A percentile compares a stretch with the other conserved stretches of the same genome.
These are phyloP conservation scores for Tympanopsis confertula DNA, from an alignment of 2,329 filamentous ascomycete genomes.

Conservation along the genomic window DNA sequence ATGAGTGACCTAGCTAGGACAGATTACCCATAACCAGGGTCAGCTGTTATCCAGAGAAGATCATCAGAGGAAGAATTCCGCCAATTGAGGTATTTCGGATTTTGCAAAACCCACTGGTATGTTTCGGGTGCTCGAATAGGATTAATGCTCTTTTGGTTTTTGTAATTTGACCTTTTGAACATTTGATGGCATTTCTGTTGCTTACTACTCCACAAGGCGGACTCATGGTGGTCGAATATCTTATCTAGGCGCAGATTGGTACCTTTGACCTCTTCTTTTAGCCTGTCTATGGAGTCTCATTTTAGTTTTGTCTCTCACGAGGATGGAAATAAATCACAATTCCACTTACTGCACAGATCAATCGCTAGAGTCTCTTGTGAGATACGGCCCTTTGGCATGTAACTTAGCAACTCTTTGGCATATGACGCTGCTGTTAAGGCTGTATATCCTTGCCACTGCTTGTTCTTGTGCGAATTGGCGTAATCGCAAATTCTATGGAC, in stretches of 20 bases:
- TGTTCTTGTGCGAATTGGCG: neutral
- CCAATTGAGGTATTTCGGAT: slow-evolving; percentile 14
- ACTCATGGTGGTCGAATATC: slow-evolving; percentile 5
- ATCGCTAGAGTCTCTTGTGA: neutral
- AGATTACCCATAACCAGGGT: slow-evolving; percentile 26
- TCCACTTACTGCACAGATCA: neutral
- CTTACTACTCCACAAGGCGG: neutral
- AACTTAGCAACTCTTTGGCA: neutral
- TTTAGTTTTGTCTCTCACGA: too few species aligned
- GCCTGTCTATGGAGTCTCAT: neutral
- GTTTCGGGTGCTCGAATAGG: slow-evolving; percentile 14
- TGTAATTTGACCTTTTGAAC: slow-evolving; percentile 14
- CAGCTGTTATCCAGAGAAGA: slow-evolving; percentile 24
- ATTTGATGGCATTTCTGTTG: slow-evolving; percentile 8
- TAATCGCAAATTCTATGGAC: neutral
- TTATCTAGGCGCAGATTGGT: slow-evolving; percentile 5
- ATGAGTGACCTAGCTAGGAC: slow-evolving; percentile 21
- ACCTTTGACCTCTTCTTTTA: neutral
- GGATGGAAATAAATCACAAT: too few species aligned
- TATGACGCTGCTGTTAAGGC: neutral
- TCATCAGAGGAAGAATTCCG: slow-evolving; percentile 7
- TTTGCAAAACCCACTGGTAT: slow-evolving; percentile 17
- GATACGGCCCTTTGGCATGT: neutral
- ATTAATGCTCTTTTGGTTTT: slow-evolving; percentile 17
- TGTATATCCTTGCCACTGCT: neutral